phyloP scores from a whole-genome alignment of 148 eudicot genomes.

The Nepenthes mirabilis region DNA sequence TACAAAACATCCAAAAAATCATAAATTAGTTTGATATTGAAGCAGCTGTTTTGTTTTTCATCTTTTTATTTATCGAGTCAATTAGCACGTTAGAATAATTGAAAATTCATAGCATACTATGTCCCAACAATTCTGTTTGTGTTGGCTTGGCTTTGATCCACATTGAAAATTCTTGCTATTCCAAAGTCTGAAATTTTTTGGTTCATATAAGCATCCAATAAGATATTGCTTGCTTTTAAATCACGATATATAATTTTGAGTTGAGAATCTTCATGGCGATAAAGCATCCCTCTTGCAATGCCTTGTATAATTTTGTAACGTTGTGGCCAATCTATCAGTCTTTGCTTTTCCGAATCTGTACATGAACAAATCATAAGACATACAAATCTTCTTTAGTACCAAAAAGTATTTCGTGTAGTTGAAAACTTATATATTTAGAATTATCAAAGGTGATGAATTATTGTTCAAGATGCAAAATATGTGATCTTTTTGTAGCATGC shows the following conservation, averaged over 20 bases:
- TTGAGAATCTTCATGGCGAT: constrained; percentile 40
- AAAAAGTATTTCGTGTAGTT: too few species aligned
- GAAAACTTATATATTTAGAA: not conserved
- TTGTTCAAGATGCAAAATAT: not conserved
- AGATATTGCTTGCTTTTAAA: constrained; percentile 34
- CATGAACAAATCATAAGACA: too few species aligned
- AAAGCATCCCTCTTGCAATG: constrained; percentile 9
- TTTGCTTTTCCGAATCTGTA: not conserved
- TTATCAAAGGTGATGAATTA: not conserved
- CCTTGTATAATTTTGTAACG: constrained; percentile 27
- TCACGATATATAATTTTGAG: constrained; percentile 40
- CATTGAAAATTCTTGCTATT: constrained; percentile 3
- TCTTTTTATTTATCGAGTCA: too few species aligned
- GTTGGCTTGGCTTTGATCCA: constrained; percentile 1
- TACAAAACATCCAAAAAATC: too few species aligned
- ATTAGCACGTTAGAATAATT: too few species aligned
- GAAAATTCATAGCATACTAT: constrained; percentile 21
- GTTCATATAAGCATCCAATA: constrained; percentile 32
- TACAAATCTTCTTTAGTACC: too few species aligned
- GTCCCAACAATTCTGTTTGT: constrained; percentile 16
- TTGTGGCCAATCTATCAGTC: constrained; percentile 6
- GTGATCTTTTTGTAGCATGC: constrained; percentile 6
- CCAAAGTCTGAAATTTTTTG: constrained; percentile 21
- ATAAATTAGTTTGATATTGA: too few species aligned
- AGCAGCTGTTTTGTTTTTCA: too few species aligned